A percentile compares a stretch with the other conserved stretches of the same genome.
phyloP scores from a whole-genome alignment of 2,329 filamentous ascomycete species.

The Aspergillus sp. region DNA sequence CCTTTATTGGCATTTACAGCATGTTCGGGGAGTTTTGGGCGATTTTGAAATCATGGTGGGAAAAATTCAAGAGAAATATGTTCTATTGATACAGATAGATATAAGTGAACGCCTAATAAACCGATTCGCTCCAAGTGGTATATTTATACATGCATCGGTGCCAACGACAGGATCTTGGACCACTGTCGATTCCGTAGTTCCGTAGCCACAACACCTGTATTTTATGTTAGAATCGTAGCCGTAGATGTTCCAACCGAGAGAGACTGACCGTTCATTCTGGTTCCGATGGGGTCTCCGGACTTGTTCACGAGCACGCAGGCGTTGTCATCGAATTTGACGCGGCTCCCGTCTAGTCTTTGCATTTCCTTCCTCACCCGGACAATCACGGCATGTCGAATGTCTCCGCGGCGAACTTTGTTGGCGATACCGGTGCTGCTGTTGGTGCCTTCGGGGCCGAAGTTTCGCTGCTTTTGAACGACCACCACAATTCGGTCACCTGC shows the following conservation, averaged over 20 bases:
- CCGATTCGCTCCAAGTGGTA: constrained; percentile 32
- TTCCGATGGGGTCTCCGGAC: constrained; percentile 90
- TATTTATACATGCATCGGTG: constrained; percentile 72
- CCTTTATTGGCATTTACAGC: constrained; percentile 17
- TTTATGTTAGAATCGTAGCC: constrained; percentile 18
- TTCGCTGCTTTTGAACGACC: constrained; percentile 94
- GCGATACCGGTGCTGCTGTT: constrained; percentile 72
- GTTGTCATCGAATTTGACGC: constrained; percentile 95
- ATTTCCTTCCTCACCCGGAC: constrained; percentile 88
- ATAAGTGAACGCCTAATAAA: constrained; percentile 17
- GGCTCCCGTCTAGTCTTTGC: constrained; percentile 82
- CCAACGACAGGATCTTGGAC: constrained; percentile 97
- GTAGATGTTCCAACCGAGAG: not conserved
- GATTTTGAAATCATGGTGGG: constrained; percentile 7
- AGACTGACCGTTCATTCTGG: constrained; percentile 73
- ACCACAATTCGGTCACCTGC: constrained; percentile 93
- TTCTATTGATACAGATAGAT: constrained; percentile 33
- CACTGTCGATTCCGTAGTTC: constrained; percentile 91
- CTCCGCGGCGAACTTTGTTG: constrained; percentile 93
- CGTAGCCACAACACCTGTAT: constrained; percentile 75
- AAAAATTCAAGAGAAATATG: constrained; percentile 12
- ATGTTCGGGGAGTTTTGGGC: constrained; percentile 25
- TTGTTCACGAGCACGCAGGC: constrained; percentile 98
- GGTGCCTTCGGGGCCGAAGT: constrained; percentile 68
- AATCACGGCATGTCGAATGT: constrained; percentile 93